A percentile compares a stretch with the other conserved stretches of the same genome.
These are phyloP conservation scores for Naganishia cerealis DNA, from an alignment of 1,284 basidiomycete species.

Conservation along the genomic window DNA sequence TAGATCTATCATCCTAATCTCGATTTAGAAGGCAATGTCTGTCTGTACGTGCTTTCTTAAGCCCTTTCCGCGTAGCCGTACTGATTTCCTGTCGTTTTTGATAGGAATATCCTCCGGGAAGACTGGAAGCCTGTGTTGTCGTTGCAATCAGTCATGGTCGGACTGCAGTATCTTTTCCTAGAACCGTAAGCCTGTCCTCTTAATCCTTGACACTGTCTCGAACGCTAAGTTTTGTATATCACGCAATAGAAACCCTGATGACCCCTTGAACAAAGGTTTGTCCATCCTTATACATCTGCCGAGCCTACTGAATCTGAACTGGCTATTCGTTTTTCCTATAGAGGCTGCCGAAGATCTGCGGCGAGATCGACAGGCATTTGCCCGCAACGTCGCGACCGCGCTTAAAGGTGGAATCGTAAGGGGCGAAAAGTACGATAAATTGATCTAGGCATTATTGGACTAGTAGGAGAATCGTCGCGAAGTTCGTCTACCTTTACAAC, in stretches of 20 bases:
- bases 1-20: conserved; percentile 99
- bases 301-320: not conserved
- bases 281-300: conserved; percentile 21
- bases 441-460: conserved; percentile 47
- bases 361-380: conserved; percentile 75
- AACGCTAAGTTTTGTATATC: not conserved
- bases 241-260: conserved; percentile 73
- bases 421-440: conserved; percentile 73
- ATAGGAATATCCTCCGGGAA: conserved; percentile 85
- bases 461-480: not conserved
- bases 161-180: conserved; percentile 94
- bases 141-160: conserved; percentile 94
- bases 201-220: not conserved
- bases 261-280: conserved; percentile 95
- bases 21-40: conserved; percentile 94
- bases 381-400: conserved; percentile 74
- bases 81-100: not conserved
- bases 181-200: conserved; percentile 64
- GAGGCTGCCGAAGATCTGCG: conserved; percentile 93
- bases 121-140: conserved; percentile 99
- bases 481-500: too few species aligned
- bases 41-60: conserved; percentile 56
- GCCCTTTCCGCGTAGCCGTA: not conserved
- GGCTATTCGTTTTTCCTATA: conserved; percentile 51
- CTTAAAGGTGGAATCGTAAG: conserved; percentile 77